Percentiles rank a stretch among this genome's conserved stretches.
Evolutionary conservation across 106 monocot species (phyloP).

Genomic region (Acorus gramineus): DNA sequence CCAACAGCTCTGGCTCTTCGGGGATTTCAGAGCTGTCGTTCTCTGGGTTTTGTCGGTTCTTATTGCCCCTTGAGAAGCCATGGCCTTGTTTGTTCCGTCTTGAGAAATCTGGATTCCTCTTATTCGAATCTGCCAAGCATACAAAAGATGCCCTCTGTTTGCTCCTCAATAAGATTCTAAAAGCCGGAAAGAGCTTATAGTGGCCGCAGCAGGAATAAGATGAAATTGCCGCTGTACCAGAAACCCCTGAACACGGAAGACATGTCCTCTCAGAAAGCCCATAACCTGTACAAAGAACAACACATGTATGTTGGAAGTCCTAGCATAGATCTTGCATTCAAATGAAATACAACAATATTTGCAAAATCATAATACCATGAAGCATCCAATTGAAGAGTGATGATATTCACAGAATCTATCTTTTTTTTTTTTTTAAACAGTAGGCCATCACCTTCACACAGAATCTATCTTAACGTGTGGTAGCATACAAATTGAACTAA

Average conservation of each 20-base stretch:
- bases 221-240: slow-evolving; percentile 7
- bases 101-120: slow-evolving; percentile 68
- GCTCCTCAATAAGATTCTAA: slow-evolving; percentile 1
- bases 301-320: no score
- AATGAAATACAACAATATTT: no score
- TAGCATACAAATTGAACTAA: no score
- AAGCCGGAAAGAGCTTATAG: slow-evolving; percentile 1
- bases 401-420: no score
- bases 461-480: no score
- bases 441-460: no score
- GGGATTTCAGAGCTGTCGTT: slow-evolving; percentile 31
- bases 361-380: no score
- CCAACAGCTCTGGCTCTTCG: slow-evolving; percentile 29
- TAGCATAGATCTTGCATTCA: no score
- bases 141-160: slow-evolving; percentile 5
- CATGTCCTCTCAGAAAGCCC: slow-evolving; percentile 16
- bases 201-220: neutral
- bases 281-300: slow-evolving; percentile 11
- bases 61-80: slow-evolving; percentile 36
- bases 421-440: no score
- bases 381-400: no score
- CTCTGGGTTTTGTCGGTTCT: slow-evolving; percentile 35
- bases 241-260: slow-evolving; percentile 7
- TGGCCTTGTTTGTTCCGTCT: slow-evolving; percentile 31
- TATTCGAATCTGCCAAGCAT: slow-evolving; percentile 26